Evolutionary conservation across 106 monocot species (phyloP).

Genomic region (Acanthochlamys bracteata): DNA sequence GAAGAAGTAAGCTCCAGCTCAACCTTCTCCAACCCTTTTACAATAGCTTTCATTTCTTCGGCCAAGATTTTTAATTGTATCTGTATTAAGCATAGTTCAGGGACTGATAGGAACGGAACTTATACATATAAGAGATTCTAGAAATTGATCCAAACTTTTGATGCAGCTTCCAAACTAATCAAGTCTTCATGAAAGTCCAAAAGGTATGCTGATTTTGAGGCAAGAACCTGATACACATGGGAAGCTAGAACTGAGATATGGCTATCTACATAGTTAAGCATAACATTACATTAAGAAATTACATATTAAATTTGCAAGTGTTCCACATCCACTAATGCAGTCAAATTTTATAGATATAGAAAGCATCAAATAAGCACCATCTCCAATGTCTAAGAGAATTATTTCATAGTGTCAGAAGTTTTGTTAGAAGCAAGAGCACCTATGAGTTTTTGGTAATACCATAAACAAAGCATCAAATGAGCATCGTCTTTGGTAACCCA

Average conservation of each 20-base stretch:
- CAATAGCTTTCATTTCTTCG: conserved; percentile 98
- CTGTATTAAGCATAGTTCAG: conserved; percentile 16
- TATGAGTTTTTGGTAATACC: too few relatives aligned
- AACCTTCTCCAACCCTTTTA: conserved; percentile 88
- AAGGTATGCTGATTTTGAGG: conserved; percentile 67
- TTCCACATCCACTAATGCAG: neutral
- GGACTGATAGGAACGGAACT: neutral
- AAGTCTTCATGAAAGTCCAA: conserved; percentile 79
- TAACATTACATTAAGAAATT: too few relatives aligned
- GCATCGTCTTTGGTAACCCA: too few relatives aligned
- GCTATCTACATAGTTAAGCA: too few relatives aligned
- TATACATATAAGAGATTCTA: conserved; percentile 7
- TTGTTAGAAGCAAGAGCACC: too few relatives aligned
- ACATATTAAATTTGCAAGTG: too few relatives aligned
- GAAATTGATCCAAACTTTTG: conserved; percentile 50
- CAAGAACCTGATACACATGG: conserved; percentile 61
- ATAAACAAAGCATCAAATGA: too few relatives aligned
- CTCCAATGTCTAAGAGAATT: neutral
- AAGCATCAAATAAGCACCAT: too few relatives aligned
- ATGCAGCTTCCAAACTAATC: conserved; percentile 73
- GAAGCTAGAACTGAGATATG: neutral
- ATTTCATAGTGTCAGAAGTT: neutral
- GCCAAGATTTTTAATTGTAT: conserved; percentile 85
- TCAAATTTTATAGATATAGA: too few relatives aligned
- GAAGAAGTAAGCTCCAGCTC: conserved; percentile 67